Base-by-base conservation (phyloP, 2,329 filamentous ascomycete genomes). In the Aspergillus sp. region DNA sequence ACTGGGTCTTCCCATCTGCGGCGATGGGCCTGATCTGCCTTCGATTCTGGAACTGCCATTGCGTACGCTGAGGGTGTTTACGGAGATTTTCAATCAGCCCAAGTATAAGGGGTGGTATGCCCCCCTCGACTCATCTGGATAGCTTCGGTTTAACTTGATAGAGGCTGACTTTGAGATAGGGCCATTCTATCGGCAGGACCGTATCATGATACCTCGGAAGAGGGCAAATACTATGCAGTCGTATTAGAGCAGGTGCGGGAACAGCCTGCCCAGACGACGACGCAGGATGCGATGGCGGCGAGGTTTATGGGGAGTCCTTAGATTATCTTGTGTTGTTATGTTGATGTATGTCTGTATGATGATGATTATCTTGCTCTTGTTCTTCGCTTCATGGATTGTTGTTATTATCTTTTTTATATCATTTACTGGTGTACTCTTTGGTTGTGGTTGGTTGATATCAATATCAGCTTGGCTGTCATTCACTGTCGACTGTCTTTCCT, bases 71-170 rank as follows among this genome's bases (percentile, higher is more conserved):
- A 58, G 48, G 37, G 61, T 56, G n/a, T 67, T 67, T 48, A 67
- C 64, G 33, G 64, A 67, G 32, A 62, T 67, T 44, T 67, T 67
- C 28, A 67, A 67, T 51, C 54, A 59, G 42, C 58, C 58, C 2
- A 66, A 61, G 46, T 67, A 64, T 52, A 65, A 66, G 52, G 62
- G 63, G 31, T 67, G 64, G 64, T 67, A 51, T 9, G 57, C 7
- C 27, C 9, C 28, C 27, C 19, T 39, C 13, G 28, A 40, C 34
- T 35, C 8, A 28, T n/a, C n/a, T n/a, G n/a, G n/a, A n/a, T n/a
- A n/a, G n/a, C n/a, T n/a, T n/a, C n/a, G n/a, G n/a, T n/a, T n/a
- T n/a, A n/a, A n/a, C n/a, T n/a, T n/a, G n/a, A n/a, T n/a, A n/a
- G n/a, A n/a, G n/a, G n/a, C n/a, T n/a, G n/a, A n/a, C n/a, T n/a